Evolutionary conservation across 164 flowering plant genomes (phyloP).

Genomic region (Liriodendron chinense): DNA sequence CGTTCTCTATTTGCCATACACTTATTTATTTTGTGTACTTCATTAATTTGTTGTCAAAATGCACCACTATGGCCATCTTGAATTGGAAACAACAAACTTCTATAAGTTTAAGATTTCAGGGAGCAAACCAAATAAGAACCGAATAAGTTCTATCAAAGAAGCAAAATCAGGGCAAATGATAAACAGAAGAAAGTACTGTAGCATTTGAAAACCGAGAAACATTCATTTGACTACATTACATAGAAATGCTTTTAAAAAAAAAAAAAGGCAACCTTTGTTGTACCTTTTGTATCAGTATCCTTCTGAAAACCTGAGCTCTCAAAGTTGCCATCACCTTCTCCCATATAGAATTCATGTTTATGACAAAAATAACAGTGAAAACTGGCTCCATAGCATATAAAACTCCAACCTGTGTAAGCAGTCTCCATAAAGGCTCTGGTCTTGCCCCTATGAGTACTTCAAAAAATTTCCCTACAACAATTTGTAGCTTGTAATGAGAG

Average conservation of each 20-base stretch:
- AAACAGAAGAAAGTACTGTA: neutral
- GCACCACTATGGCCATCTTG: neutral
- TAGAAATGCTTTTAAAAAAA: neutral
- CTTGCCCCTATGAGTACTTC: conserved; percentile 81
- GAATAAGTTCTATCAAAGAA: neutral
- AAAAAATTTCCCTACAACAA: conserved; percentile 65
- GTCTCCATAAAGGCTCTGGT: conserved; percentile 70
- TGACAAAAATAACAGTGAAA: conserved; percentile 70
- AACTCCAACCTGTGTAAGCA: conserved; percentile 63
- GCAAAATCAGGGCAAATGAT: neutral
- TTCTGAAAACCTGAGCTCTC: conserved; percentile 75
- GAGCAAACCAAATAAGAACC: neutral
- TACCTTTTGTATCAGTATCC: conserved; percentile 91
- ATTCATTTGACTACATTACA: neutral
- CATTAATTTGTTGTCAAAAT: neutral
- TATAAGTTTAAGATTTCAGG: neutral
- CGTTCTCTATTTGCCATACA: neutral
- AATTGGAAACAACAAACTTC: neutral
- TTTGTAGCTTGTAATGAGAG: neutral
- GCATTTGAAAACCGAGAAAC: neutral
- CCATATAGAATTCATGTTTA: conserved; percentile 79
- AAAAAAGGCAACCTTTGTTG: neutral
- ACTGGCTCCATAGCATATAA: conserved; percentile 81
- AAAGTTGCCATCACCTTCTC: conserved; percentile 87
- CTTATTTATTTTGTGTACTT: neutral